Evolutionary conservation across 192 early-diverging fungal genomes (phyloP), one percentile per base, ranked within the genome.

Genomic region (Ambispora gerdemannii): DNA sequence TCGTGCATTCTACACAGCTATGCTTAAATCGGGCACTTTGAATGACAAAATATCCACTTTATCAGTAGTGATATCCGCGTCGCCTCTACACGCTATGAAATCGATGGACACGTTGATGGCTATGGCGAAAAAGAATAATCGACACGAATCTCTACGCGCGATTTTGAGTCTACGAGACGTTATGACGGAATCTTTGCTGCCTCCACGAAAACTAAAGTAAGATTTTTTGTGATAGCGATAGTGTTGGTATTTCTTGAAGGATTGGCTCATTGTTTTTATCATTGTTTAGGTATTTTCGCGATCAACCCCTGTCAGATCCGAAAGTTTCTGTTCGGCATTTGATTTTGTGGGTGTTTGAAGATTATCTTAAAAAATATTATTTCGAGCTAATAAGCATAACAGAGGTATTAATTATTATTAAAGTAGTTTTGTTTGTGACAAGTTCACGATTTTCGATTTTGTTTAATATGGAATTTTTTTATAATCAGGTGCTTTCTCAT

Each of bases 11-110:
- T 84, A 97, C 17, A 80, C 89, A 20, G 93, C 90, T 50, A 91
- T 99, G 35, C 78, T 99, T 76, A 77, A 87, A 51, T 93, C 92
- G 31, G 97, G 97, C 78, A 99, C 97, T 20, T 76, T 93, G 49
- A 92, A 89, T 47, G 97, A 99, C 85, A 90, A 91, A 68, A 87
- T 97, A 28, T 95, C 95, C 20, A 95, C 95, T 22, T 76, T 99
- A 62, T 95, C 95, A 1, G 82, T 99, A 56, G 77, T 98, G 25
- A 83, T 97, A 33, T 94, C 96, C 73, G 93, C 94, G 73, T 94
- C 93, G 6, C 95, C 97, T 3, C 55, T 97, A 19, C 97, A 99
- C 75, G 85, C 80, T 43, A 72, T 89, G 38, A 81, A 80, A 68
- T 85, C 88, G 11, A 78, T 98, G 32, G 80, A 84, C 4, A 88